These are phyloP conservation scores for Candida broadrunensis DNA, from an alignment of 805 yeast genomes.

Conservation along the genomic window DNA sequence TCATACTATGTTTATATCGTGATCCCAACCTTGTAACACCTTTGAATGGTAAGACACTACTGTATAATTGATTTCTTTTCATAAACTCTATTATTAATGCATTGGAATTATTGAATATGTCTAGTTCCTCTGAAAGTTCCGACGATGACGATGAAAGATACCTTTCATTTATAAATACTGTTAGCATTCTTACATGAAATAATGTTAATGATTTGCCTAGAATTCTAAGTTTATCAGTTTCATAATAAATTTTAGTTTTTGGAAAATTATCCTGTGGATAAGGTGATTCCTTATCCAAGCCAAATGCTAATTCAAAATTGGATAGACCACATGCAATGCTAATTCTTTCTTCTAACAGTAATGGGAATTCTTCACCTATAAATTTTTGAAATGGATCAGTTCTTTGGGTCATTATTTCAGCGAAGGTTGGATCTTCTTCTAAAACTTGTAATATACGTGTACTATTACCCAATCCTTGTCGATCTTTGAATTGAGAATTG, in stretches of 20 bases:
- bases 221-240: constrained; percentile 20
- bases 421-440: constrained; percentile 8
- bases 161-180: constrained; percentile 26
- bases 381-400: constrained; percentile 19
- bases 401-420: constrained; percentile 8
- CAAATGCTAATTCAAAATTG: constrained; percentile 10
- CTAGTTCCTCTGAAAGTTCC: constrained; percentile 24
- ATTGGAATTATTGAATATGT: constrained; percentile 15
- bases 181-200: constrained; percentile 18
- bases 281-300: neutral
- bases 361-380: constrained; percentile 20
- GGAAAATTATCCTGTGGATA: neutral
- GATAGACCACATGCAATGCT: constrained; percentile 29
- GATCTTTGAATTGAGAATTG: constrained; percentile 8
- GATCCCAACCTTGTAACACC: constrained; percentile 23
- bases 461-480: constrained; percentile 8
- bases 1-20: constrained; percentile 5
- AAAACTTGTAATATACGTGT: constrained; percentile 6
- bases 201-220: constrained; percentile 23
- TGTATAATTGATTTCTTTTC: constrained; percentile 25
- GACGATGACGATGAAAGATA: constrained; percentile 25
- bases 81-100: constrained; percentile 25
- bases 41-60: constrained; percentile 26
- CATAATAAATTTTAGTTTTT: neutral
- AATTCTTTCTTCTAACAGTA: constrained; percentile 23